These are phyloP conservation scores for Fusarium buxicola DNA, from an alignment of 2,329 filamentous ascomycete species.

Conservation along the genomic window DNA sequence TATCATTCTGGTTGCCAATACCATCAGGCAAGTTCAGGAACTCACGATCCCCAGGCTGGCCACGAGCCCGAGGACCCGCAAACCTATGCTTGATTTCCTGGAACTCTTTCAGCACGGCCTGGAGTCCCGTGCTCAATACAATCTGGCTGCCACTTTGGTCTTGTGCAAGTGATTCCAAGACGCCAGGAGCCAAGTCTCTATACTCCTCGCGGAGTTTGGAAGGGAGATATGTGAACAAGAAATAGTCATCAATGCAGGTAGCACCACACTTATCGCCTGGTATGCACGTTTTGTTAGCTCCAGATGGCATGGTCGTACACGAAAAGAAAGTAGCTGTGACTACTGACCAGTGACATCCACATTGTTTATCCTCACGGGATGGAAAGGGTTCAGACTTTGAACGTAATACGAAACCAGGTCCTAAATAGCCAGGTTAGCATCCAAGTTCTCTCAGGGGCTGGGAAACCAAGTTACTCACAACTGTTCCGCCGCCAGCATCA, in stretches of 20 bases:
- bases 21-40: conserved; percentile 8
- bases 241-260: conserved; percentile 17
- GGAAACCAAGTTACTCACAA: conserved; percentile 17
- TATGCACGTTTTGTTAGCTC: no score
- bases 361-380: not conserved
- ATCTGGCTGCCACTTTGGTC: conserved; percentile 15
- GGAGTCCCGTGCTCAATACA: conserved; percentile 1
- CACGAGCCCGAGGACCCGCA: not conserved
- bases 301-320: no score
- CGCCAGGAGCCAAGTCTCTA: not conserved
- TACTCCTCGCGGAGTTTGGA: conserved; percentile 11
- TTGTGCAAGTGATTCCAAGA: not conserved
- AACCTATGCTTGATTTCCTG: conserved; percentile 21
- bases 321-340: not conserved
- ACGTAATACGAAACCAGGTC: conserved; percentile 26
- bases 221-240: conserved; percentile 21
- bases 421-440: not conserved
- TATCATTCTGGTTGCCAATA: conserved; percentile 12
- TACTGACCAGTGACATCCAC: not conserved
- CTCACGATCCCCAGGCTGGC: conserved; percentile 3
- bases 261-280: conserved; percentile 17
- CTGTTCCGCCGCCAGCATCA: conserved; percentile 31
- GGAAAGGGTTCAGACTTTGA: conserved; percentile 7
- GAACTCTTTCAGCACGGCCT: conserved; percentile 14
- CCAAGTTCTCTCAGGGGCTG: no score